Base-by-base conservation (phyloP, 2,329 filamentous ascomycete species). In the Aspergillus brunneoviolaceus region DNA sequence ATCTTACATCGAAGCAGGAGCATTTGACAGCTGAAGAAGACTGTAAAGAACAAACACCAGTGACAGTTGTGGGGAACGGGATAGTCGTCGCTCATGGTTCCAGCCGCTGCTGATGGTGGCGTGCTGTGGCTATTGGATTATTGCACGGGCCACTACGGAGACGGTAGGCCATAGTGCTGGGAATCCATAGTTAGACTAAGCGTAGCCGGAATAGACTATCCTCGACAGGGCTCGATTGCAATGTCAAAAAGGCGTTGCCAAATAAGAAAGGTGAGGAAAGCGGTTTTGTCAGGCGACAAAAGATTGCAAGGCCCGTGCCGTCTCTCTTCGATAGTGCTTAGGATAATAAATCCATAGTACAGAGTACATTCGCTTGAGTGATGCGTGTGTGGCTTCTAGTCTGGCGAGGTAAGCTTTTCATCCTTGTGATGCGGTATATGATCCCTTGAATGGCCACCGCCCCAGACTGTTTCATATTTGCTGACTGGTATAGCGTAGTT, bases 381-480 rank as follows among this genome's bases (percentile, higher is more conserved):
- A 45, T 45, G 39, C 14, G 39, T 45, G 16, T 42, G 52, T 49
- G 35, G 48, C 42, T 51, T 21, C 49, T 49, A n/a, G 14, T 31
- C 33, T 35, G 14, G 42, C 49, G 21, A 51, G 23, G 52, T 31
- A 35, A 23, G 52, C 42, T 52, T n/a, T n/a, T 33, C n/a, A 52
- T 58, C 56, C 55, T 51, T 51, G 55, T 29, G 35, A 51, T 51
- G 42, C 29, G 16, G 16, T 45, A n/a, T 35, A 23, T 33, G 51
- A 54, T 48, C 42, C 42, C 45, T 48, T 35, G 42, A 29, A 39
- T 48, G 29, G 47, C 60, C 57, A 62, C 57, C 50, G 60, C 57
- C 56, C 52, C 55, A 61, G 53, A 21, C 6, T 55, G 53, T 55
- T 47, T 33, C 49, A 58, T 31, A 42, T 39, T 49, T 57, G 23